A percentile compares a stretch with the other conserved stretches of the same genome.
Conservation (phyloP, 2,329 filamentous ascomycete species). For the Nigrograna mackinnonii region DNA sequence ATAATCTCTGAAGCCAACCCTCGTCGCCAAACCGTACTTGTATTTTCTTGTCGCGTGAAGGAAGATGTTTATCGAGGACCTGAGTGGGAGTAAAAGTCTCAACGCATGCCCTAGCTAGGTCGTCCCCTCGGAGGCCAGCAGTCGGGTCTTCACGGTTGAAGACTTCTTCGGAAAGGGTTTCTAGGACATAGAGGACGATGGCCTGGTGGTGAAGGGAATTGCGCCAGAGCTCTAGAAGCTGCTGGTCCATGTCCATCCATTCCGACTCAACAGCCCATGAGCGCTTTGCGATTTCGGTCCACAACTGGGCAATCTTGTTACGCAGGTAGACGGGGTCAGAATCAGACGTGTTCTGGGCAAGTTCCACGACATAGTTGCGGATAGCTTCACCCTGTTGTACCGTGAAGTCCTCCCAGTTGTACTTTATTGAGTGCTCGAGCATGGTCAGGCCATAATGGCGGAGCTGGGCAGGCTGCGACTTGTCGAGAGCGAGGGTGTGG, state of each 20-base stretch:
- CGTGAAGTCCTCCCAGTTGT: slow-evolving; percentile 77
- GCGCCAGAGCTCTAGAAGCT: slow-evolving; percentile 80
- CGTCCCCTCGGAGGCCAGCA: slow-evolving; percentile 78
- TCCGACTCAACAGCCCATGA: slow-evolving; percentile 87
- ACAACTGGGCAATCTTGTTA: slow-evolving; percentile 92
- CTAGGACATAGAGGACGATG: slow-evolving; percentile 84
- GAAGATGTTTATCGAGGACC: slow-evolving; percentile 76
- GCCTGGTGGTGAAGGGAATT: slow-evolving; percentile 71
- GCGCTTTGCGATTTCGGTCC: slow-evolving; percentile 92
- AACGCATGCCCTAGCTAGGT: slow-evolving; percentile 85
- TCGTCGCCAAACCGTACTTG: slow-evolving; percentile 77
- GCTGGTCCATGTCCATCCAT: slow-evolving; percentile 95
- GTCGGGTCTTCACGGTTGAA: slow-evolving; percentile 89
- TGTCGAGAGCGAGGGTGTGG: slow-evolving; percentile 78
- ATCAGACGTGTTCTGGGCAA: slow-evolving; percentile 71
- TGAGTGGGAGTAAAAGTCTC: slow-evolving; percentile 86
- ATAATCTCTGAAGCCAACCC: slow-evolving; percentile 84
- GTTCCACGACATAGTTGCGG: slow-evolving; percentile 75
- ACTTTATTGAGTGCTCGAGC: slow-evolving; percentile 85
- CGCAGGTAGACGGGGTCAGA: slow-evolving; percentile 81
- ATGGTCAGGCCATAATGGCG: slow-evolving; percentile 93
- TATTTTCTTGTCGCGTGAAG: slow-evolving; percentile 69
- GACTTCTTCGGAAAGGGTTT: slow-evolving; percentile 91
- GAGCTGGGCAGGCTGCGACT: slow-evolving; percentile 75
- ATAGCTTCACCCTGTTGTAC: slow-evolving; percentile 69